Evolutionary conservation across 805 yeast species (phyloP).

Genomic region (Starmerella floricola): DNA sequence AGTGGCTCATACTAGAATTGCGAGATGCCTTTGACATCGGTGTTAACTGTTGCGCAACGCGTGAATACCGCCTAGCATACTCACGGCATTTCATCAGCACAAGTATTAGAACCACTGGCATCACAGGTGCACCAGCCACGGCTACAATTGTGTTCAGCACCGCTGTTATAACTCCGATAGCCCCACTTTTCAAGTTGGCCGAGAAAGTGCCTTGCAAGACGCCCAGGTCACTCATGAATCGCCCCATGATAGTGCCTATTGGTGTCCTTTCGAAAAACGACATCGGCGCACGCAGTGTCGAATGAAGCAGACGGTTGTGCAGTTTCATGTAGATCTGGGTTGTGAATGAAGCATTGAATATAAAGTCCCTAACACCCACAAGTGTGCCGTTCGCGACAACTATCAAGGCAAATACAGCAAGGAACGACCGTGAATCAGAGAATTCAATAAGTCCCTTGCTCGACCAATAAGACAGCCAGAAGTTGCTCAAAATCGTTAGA

Average conservation of each 20-base stretch:
- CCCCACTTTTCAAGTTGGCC: too few relatives aligned
- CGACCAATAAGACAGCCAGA: constrained; percentile 22
- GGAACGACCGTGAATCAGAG: constrained; percentile 13
- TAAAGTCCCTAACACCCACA: constrained; percentile 7
- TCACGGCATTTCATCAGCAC: constrained; percentile 45
- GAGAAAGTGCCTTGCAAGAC: too few relatives aligned
- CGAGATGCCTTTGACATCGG: constrained; percentile 50
- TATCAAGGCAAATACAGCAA: constrained; percentile 13
- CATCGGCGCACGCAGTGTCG: constrained; percentile 81
- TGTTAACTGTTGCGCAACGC: constrained; percentile 57
- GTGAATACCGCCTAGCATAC: constrained; percentile 50
- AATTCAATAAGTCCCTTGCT: constrained; percentile 16
- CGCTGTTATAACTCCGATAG: constrained; percentile 36
- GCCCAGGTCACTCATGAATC: constrained; percentile 86
- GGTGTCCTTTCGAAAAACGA: constrained; percentile 89
- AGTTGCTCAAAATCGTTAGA: constrained; percentile 8
- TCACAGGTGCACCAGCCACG: constrained; percentile 62
- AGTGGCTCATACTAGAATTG: constrained; percentile 60
- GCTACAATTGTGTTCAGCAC: constrained; percentile 30
- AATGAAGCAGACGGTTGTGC: constrained; percentile 60
- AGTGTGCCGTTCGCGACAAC: constrained; percentile 6
- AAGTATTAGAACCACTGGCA: constrained; percentile 55
- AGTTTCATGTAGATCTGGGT: constrained; percentile 7
- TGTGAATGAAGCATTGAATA: constrained; percentile 14
- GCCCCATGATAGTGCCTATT: constrained; percentile 74